Conservation (phyloP, 208 protist genomes). For the Leishmania tropica region DNA sequence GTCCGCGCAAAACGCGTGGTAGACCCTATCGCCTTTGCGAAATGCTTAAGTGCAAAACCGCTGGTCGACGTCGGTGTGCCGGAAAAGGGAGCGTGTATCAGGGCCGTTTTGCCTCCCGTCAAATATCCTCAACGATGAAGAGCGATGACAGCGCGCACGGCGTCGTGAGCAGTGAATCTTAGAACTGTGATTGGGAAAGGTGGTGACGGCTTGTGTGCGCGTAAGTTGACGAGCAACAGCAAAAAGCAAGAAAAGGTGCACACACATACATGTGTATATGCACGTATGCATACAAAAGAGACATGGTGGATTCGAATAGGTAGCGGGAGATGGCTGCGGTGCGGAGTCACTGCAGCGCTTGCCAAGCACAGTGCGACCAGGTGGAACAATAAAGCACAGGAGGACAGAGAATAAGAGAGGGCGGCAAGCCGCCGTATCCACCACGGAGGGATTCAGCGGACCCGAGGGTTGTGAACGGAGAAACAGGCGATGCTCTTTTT, state of each 20-base stretch:
- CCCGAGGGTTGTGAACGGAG: neutral
- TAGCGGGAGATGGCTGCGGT: neutral
- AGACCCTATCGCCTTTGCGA: neutral
- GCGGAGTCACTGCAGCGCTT: neutral
- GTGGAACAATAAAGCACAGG: neutral
- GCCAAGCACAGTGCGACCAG: neutral
- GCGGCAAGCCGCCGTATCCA: neutral
- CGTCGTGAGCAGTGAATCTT: neutral
- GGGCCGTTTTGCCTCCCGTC: neutral
- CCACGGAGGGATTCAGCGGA: neutral
- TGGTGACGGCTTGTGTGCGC: neutral
- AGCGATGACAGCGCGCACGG: neutral
- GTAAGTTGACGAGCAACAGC: neutral
- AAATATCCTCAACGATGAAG: neutral
- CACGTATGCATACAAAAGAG: neutral
- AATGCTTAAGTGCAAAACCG: neutral
- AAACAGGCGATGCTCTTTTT: neutral
- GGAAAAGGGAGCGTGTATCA: neutral
- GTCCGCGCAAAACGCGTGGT: neutral
- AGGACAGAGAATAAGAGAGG: neutral
- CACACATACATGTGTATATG: neutral
- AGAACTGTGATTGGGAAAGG: neutral
- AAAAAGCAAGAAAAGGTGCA: neutral
- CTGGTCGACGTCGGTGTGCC: neutral
- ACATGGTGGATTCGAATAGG: neutral